Base-by-base conservation (phyloP, 2,329 filamentous ascomycete species). In the Tolypocladium ovalisporum region DNA sequence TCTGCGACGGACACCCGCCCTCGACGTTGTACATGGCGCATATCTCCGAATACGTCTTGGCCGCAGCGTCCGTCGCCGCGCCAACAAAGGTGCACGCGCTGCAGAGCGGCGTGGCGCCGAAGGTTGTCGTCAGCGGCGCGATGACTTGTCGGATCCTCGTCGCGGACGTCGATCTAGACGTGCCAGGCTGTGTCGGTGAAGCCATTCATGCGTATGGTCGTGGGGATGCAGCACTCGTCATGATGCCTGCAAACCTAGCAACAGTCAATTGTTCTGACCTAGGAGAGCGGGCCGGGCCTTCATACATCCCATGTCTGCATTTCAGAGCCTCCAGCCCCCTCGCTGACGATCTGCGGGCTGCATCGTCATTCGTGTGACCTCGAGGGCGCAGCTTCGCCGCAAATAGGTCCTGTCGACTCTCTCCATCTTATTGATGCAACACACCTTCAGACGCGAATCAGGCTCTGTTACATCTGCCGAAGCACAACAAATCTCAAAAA, bases 51-150 rank as follows among this genome's bases (percentile, higher is more conserved):
- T 56, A 56, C 32, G 34, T 29, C 27, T 32, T 2, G 24, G 54
- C 54, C 32, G 42, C 54, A 19, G 54, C 42, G 35, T 56, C 42
- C 22, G 54, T 56, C 37, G 54, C 54, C 35, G 54, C 54, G 39
- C 54, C 54, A 29, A 56, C 19, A 13, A 56, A 44, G 6, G 54
- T 44, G 39, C 54, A 49, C 8, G 13, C 29, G 42, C 40, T 56
- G 54, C 54, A 49, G 3, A 47, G 40, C 5, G 54, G 34, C 29
- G 54, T 6, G 22, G 40, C 40, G 22, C 36, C 40, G 29, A 51
- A 56, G 4, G 36, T 19, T 9, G 54, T 56, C 5, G 47, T 52
- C 19, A 52, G 19, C 29, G 47, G 47, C 29, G 47, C 47, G 47
- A 52, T 35, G 47, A 52, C 19, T 19, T 52, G 47, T 12, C 47